Base-by-base conservation (phyloP, 2,329 filamentous ascomycete species). In the Pseudogymnoascus sp. region DNA sequence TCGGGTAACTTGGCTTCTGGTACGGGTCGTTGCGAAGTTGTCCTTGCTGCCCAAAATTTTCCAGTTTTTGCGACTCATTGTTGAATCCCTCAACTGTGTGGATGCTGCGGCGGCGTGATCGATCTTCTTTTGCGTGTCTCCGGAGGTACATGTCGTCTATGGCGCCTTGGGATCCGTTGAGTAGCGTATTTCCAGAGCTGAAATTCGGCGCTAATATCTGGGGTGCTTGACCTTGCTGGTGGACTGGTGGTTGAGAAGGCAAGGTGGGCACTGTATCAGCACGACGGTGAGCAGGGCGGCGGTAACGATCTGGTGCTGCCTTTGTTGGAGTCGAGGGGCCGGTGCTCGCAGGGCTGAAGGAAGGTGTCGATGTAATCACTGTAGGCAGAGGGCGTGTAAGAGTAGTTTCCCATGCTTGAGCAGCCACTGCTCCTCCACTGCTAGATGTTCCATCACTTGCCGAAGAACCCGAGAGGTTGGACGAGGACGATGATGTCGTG, bases 21-120 rank as follows among this genome's bases (percentile, higher is more conserved):
- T 74, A 69, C 63, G 10, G 59, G 31, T 40, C 72, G 73, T 65
- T 72, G 72, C 46, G 72, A 63, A 77, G 17, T 33, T 56, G 50
- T 21, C 50, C 50, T 33, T 56, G 50, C 29, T 56, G 50, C 10
- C 29, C 29, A 6, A 56, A 56, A 56, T 33, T 33, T 56, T 56
- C 50, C 50, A 33, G 17, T 33, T 56, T 56, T n/a, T 33, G 50
- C n/a, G 33, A 7, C 13, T 60, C 59, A 13, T n/a, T 29, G 23
- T 60, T 26, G 59, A 38, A 38, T 3, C 75, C 76, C 68, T 83
- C 80, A 65, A 88, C 77, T 63, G 85, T 88, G 68, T 90, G 90
- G 77, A 96, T 84, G 76, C 92, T 97, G 68, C 92, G 86, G 72
- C 92, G 86, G 69, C 92, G 83, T 75, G 92, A 89, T 72, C 90